Percentiles rank a stretch among this genome's conserved stretches.
Conservation (phyloP, 768 basidiomycete genomes). For the Lyophyllum shimeji region DNA sequence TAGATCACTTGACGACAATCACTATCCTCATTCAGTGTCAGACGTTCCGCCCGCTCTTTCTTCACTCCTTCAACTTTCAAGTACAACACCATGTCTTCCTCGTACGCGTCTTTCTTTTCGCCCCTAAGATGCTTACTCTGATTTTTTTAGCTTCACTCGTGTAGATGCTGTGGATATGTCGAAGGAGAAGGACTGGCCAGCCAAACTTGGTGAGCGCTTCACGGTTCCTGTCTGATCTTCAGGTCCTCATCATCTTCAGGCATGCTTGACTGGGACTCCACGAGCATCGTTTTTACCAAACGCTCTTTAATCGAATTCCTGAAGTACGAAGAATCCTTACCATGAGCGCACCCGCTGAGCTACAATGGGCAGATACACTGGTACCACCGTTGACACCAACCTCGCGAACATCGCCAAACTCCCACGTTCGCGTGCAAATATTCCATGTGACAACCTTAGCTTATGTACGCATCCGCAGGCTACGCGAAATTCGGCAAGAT, state of each 20-base stretch:
- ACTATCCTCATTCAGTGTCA: too few relatives aligned
- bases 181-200: slow-evolving; percentile 74
- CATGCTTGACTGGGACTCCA: slow-evolving; percentile 80
- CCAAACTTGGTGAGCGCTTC: slow-evolving; percentile 55
- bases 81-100: slow-evolving; percentile 42
- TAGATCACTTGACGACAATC: slow-evolving; percentile 3
- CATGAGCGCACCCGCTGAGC: not conserved
- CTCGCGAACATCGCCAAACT: slow-evolving; percentile 73
- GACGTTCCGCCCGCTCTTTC: too few relatives aligned
- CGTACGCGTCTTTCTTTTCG: slow-evolving; percentile 28
- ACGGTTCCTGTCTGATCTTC: not conserved
- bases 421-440: slow-evolving; percentile 50
- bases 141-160: slow-evolving; percentile 52
- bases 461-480: slow-evolving; percentile 36
- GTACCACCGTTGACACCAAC: slow-evolving; percentile 75
- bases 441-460: not conserved
- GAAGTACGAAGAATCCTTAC: slow-evolving; percentile 44
- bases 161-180: slow-evolving; percentile 54
- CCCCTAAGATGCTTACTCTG: not conserved
- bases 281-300: slow-evolving; percentile 78
- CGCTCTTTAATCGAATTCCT: slow-evolving; percentile 75
- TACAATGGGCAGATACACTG: slow-evolving; percentile 55
- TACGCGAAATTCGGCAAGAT: slow-evolving; percentile 72
- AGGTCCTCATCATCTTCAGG: slow-evolving; percentile 41
- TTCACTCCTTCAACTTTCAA: too few relatives aligned